Base-by-base conservation (phyloP, 2,329 filamentous ascomycete species). In the Fusarium graminum region DNA sequence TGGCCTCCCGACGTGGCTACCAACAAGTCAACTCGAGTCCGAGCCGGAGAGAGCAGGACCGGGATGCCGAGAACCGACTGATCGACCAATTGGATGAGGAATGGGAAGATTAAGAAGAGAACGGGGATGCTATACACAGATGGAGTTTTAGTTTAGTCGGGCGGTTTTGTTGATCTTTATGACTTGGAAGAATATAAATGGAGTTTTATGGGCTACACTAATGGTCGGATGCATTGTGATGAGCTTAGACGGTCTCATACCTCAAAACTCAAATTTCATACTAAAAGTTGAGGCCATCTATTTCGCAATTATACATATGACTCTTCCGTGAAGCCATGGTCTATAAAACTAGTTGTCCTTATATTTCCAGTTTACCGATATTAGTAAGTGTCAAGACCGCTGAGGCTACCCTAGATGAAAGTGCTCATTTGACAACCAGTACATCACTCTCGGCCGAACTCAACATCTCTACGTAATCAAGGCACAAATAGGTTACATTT, bases 21-120 rank as follows among this genome's bases (percentile, higher is more conserved):
- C 87, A 83, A 59, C 82, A 88, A 40, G 80, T 94, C 25, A 85
- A 85, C 36, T 79, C 82, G 14, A 86, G 84, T 45, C 81, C 84
- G 12, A 83, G 77, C 67, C 81, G 83, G 38, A 78, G 81, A 56
- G 78, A 80, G 62, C 76, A 83, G 69, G 82, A 82, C 72, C 77
- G 83, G 55, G 94, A 97, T 59, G 94, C 93, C 54, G 95, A 98
- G 80, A 97, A 98, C 78, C 83, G 93, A 65, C 80, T 98, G 71
- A 98, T 99, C 76, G 94, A 98, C 77, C 93, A 97, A 78, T 83
- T 97, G 60, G 95, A 98, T 74, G 94, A 98, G 77, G 94, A 97
- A 76, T 98, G 94, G 94, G 94, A 97, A 71, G 94, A 97, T 66
- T 89, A 25, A 62, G 29, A 17, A 29, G 26, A 47, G 32, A 17